Conservation (phyloP, 140 eudicot genomes). For the Erigeron philadelphicus region DNA sequence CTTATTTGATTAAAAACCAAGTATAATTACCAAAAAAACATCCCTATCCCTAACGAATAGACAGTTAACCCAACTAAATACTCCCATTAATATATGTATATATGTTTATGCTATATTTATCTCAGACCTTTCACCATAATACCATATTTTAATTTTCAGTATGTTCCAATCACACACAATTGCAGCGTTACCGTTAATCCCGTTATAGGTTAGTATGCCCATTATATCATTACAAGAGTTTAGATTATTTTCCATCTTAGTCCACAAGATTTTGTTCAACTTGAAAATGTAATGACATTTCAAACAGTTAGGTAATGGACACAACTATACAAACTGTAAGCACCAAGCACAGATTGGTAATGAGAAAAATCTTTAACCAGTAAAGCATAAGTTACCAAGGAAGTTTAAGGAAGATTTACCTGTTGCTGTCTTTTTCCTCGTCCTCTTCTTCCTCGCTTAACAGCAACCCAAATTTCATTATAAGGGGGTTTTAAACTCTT, state of each 20-base stretch:
- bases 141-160: background rate
- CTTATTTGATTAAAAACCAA: too few species aligned
- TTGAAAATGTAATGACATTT: too few species aligned
- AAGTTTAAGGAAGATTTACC: constrained; percentile 38
- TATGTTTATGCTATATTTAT: background rate
- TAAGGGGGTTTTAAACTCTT: constrained; percentile 41
- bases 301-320: too few species aligned
- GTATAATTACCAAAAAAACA: too few species aligned
- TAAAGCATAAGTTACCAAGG: too few species aligned
- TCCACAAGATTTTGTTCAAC: too few species aligned
- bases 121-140: background rate
- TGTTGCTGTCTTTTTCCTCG: constrained; percentile 50
- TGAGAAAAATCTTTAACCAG: too few species aligned
- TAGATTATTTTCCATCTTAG: background rate
- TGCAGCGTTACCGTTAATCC: background rate
- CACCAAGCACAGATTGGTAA: too few species aligned
- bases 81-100: too few species aligned
- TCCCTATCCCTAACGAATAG: too few species aligned
- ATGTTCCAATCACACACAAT: background rate
- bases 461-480: constrained; percentile 50
- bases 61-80: too few species aligned
- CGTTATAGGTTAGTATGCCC: background rate
- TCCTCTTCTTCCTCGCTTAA: constrained; percentile 56
- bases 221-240: background rate
- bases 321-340: too few species aligned